Conservation (phyloP, 768 basidiomycete genomes). For the Suillus bovinus region DNA sequence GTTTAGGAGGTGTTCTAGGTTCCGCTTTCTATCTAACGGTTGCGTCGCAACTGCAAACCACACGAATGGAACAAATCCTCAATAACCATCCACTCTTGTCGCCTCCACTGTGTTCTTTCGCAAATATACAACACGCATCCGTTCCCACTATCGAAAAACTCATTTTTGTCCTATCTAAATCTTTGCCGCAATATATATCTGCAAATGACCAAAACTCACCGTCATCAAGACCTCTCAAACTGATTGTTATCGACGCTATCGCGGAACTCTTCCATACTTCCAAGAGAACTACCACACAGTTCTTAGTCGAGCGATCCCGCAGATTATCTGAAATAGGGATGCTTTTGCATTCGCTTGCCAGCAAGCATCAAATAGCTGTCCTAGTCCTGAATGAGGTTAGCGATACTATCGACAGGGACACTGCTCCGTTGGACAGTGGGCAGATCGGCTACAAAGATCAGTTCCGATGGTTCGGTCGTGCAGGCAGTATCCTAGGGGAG, state of each 20-base stretch:
- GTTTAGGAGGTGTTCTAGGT: slow-evolving; percentile 59
- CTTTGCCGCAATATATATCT: slow-evolving; percentile 53
- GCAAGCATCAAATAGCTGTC: slow-evolving; percentile 63
- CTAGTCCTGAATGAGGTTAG: slow-evolving; percentile 89
- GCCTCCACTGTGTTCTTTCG: slow-evolving; percentile 44
- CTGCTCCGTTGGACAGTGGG: slow-evolving; percentile 17
- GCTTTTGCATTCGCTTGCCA: slow-evolving; percentile 71
- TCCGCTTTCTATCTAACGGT: slow-evolving; percentile 80
- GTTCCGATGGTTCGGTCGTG: slow-evolving; percentile 72
- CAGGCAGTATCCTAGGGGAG: slow-evolving; percentile 57
- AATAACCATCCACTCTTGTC: slow-evolving; percentile 50
- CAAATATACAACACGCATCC: slow-evolving; percentile 62
- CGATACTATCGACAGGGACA: slow-evolving; percentile 60
- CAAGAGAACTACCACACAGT: slow-evolving; percentile 56
- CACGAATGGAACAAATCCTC: slow-evolving; percentile 66
- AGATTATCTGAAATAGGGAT: slow-evolving; percentile 66
- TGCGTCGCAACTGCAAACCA: slow-evolving; percentile 65
- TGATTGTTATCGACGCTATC: slow-evolving; percentile 87
- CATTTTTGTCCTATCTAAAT: slow-evolving; percentile 52
- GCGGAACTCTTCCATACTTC: slow-evolving; percentile 79
- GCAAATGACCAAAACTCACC: slow-evolving; percentile 27
- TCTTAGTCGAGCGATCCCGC: slow-evolving; percentile 72
- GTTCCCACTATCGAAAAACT: slow-evolving; percentile 56
- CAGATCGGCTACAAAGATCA: slow-evolving; percentile 70
- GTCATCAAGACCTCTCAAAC: slow-evolving; percentile 60